A percentile compares a stretch with the other conserved stretches of the same genome.
phyloP scores from a whole-genome alignment of 169 alveolate genomes.

The Babesia gibsoni region DNA sequence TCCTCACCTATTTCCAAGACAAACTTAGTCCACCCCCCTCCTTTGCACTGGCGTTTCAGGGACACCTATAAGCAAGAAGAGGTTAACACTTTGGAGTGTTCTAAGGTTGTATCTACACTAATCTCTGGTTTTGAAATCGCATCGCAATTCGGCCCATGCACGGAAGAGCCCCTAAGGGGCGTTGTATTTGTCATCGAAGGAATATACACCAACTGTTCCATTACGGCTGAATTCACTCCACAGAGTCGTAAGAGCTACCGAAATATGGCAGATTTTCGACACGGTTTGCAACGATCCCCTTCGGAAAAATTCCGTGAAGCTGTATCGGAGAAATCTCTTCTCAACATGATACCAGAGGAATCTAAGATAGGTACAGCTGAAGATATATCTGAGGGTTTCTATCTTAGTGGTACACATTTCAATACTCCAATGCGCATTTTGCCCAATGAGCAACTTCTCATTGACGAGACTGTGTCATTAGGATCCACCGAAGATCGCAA shows the following conservation, averaged over 20 bases:
- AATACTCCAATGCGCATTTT: not conserved
- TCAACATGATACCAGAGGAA: not conserved
- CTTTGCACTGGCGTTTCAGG: constrained; percentile 49
- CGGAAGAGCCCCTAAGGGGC: constrained; percentile 91
- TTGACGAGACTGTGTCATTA: constrained; percentile 1
- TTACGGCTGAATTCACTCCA: not conserved
- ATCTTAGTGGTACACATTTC: not conserved
- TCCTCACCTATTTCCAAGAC: not conserved
- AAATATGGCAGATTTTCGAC: not conserved
- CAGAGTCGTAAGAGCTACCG: not conserved
- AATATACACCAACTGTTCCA: not conserved
- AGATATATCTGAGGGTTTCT: not conserved
- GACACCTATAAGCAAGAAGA: constrained; percentile 47
- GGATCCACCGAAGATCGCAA: constrained; percentile 14
- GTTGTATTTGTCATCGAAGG: constrained; percentile 60
- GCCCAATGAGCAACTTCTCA: no score
- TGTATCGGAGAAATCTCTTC: not conserved
- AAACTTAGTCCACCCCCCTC: constrained; percentile 1
- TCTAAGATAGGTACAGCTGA: not conserved
- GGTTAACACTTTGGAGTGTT: constrained; percentile 25
- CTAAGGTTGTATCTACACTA: constrained; percentile 46
- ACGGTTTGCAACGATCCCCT: not conserved
- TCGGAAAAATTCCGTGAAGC: not conserved
- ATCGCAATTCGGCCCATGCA: constrained; percentile 90
- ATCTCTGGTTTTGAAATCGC: constrained; percentile 92